These are phyloP conservation scores for Rhodosporidiobolus odoratus DNA, from an alignment of 768 basidiomycete genomes.

Conservation along the genomic window DNA sequence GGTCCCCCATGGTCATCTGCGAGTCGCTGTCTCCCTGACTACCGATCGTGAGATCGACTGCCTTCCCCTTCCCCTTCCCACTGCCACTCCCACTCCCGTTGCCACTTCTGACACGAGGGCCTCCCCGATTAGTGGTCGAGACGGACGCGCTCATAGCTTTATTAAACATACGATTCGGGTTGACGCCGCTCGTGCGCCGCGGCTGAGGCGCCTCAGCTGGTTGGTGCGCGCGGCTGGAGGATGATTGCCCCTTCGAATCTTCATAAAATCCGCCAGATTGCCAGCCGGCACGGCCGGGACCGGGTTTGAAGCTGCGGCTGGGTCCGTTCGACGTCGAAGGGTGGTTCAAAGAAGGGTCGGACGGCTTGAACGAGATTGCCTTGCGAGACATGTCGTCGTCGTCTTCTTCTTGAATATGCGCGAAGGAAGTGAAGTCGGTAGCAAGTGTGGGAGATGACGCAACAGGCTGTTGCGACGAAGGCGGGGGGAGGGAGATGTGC, in stretches of 20 bases:
- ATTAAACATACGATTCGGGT: background rate
- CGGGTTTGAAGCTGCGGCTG: too few relatives aligned
- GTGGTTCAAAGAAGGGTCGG: background rate
- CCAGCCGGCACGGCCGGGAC: too few relatives aligned
- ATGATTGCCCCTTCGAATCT: too few relatives aligned
- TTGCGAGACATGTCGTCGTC: background rate
- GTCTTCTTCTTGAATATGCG: background rate
- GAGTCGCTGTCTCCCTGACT: background rate
- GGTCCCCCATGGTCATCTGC: too few relatives aligned
- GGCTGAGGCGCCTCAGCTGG: too few relatives aligned
- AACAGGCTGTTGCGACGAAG: too few relatives aligned
- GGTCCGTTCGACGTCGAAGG: too few relatives aligned
- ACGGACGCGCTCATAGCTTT: background rate
- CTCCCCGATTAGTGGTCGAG: background rate
- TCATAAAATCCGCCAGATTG: too few relatives aligned
- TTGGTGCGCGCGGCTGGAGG: too few relatives aligned
- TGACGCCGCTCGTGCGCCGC: background rate
- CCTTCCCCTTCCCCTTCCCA: constrained; percentile 3
- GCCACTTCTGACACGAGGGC: background rate
- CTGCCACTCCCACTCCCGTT: background rate
- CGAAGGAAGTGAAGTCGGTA: background rate
- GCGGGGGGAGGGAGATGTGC: too few relatives aligned
- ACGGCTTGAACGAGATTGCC: background rate
- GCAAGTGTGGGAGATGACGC: too few relatives aligned
- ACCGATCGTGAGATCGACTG: background rate